Evolutionary conservation across 192 early-diverging fungal species (phyloP).

Genomic region (Geosiphon pyriformis): DNA sequence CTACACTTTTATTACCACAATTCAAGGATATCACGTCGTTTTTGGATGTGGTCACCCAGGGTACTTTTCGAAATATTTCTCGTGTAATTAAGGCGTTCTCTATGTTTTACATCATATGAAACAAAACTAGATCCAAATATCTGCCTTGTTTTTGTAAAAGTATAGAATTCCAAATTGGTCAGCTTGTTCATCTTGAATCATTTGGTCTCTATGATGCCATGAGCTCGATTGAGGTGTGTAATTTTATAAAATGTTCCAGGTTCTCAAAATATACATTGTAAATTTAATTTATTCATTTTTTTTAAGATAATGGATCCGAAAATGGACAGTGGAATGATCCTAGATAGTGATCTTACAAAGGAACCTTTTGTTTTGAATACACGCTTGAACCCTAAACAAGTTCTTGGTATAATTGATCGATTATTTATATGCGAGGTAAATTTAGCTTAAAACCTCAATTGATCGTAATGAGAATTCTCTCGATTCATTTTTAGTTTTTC

Average conservation of each 20-base stretch:
- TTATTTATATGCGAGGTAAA: slow-evolving; percentile 48
- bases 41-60: slow-evolving; percentile 33
- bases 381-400: slow-evolving; percentile 29
- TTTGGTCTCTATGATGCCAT: slow-evolving; percentile 59
- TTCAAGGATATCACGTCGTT: slow-evolving; percentile 44
- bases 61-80: slow-evolving; percentile 23
- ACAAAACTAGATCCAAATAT: background rate
- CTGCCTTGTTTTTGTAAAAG: slow-evolving; percentile 23
- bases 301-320: slow-evolving; percentile 55
- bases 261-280: background rate
- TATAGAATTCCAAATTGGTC: slow-evolving; percentile 50
- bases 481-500: background rate
- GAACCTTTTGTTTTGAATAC: slow-evolving; percentile 36
- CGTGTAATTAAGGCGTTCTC: background rate
- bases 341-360: slow-evolving; percentile 34
- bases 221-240: slow-evolving; percentile 50
- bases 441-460: background rate
- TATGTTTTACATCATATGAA: background rate
- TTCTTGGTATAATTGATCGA: slow-evolving; percentile 49
- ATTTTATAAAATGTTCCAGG: no score
- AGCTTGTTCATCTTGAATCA: slow-evolving; percentile 47
- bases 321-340: slow-evolving; percentile 57
- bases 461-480: background rate
- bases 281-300: background rate
- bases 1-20: slow-evolving; percentile 21